Conservation (phyloP, 2,329 filamentous ascomycete species). For the Calonectria leucothoes region DNA sequence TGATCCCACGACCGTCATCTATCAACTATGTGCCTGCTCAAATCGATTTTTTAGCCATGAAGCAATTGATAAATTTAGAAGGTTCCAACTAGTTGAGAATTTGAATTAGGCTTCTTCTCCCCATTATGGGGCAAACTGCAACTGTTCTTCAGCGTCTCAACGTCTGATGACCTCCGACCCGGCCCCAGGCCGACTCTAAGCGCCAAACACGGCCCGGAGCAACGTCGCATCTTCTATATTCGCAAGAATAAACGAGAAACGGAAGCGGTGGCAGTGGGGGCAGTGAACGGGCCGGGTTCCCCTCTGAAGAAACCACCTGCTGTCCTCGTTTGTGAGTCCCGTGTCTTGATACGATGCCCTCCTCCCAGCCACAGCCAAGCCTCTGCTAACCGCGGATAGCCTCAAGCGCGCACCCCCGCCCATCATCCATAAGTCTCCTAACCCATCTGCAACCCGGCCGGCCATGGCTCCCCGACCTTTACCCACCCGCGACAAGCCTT, state of each 20-base stretch:
- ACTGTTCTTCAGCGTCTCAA: not conserved
- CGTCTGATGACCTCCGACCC: not conserved
- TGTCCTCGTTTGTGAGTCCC: not conserved
- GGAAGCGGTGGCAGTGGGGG: not conserved
- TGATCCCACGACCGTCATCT: not conserved
- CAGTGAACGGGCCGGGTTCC: not conserved
- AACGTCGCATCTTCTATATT: not conserved
- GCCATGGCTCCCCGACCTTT: not conserved
- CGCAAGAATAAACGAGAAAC: not conserved
- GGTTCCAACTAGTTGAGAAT: not conserved
- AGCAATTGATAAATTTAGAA: not conserved
- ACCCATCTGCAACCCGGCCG: not conserved
- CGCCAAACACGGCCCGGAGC: not conserved
- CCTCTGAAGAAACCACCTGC: not conserved
- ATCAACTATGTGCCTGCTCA: too few species aligned
- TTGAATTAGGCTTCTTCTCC: not conserved
- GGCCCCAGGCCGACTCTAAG: not conserved
- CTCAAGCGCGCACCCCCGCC: not conserved
- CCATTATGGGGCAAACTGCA: not conserved
- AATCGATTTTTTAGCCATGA: not conserved
- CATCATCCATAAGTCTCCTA: not conserved
- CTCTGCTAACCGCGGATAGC: not conserved
- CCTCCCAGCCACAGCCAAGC: not conserved
- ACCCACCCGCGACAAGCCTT: not conserved
- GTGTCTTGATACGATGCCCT: not conserved